Conservation (phyloP, 306 rosid species). For the Quercus glauca region DNA sequence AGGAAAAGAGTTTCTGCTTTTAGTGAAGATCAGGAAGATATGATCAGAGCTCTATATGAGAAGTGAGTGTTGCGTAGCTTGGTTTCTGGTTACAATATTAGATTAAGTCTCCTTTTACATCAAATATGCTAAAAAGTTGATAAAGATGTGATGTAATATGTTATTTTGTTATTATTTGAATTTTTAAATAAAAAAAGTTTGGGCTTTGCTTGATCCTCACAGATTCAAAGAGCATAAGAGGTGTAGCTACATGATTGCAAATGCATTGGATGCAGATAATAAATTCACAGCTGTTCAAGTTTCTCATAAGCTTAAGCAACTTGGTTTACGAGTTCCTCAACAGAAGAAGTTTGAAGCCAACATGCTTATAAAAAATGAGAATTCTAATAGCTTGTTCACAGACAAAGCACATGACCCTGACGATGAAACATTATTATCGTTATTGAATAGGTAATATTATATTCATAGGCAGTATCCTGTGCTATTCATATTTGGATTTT, state of each 20-base stretch:
- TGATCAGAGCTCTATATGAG: constrained; percentile 65
- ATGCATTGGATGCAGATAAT: constrained; percentile 57
- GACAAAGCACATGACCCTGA: constrained; percentile 51
- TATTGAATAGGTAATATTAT: constrained; percentile 49
- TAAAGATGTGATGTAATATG: not conserved
- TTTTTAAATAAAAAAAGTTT: not conserved
- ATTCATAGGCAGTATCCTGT: not conserved
- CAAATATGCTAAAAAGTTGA: not conserved
- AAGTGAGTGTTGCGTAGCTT: constrained; percentile 62
- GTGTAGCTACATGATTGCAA: constrained; percentile 87
- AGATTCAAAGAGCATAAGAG: constrained; percentile 82
- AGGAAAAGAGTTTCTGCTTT: constrained; percentile 67
- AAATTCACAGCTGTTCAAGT: constrained; percentile 72
- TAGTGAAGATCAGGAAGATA: constrained; percentile 71
- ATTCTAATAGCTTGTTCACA: constrained; percentile 27
- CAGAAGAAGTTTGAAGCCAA: constrained; percentile 44
- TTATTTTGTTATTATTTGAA: not conserved
- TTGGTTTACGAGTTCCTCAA: constrained; percentile 57
- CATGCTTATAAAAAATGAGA: constrained; percentile 30
- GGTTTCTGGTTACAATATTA: constrained; percentile 15
- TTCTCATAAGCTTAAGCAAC: constrained; percentile 83
- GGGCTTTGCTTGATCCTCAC: constrained; percentile 2
- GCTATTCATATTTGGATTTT: not conserved
- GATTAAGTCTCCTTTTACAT: constrained; percentile 12
- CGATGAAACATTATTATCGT: constrained; percentile 64